These are phyloP conservation scores for Asterionellopsis glacialis DNA, from an alignment of 108 stramenopile species.

Conservation along the genomic window DNA sequence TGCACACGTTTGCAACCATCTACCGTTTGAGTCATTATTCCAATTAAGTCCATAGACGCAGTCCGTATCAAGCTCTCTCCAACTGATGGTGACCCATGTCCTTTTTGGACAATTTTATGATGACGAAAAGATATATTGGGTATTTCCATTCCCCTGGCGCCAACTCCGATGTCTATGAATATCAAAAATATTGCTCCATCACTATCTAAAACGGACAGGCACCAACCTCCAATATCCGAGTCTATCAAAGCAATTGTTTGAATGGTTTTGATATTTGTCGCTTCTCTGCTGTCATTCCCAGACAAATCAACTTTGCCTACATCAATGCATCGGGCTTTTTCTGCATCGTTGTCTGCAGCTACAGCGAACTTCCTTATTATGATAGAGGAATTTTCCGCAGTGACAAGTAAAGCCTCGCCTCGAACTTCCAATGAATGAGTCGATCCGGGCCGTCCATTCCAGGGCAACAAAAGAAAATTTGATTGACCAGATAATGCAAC, in stretches of 20 bases:
- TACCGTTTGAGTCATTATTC: slow-evolving; percentile 11
- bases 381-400: slow-evolving; percentile 39
- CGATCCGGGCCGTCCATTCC: background rate
- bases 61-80: background rate
- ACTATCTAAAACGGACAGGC: slow-evolving; percentile 39
- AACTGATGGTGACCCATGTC: background rate
- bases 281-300: slow-evolving; percentile 1
- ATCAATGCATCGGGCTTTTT: slow-evolving; percentile 23
- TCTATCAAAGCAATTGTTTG: slow-evolving; percentile 13
- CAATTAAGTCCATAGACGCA: slow-evolving; percentile 4
- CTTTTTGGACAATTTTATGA: background rate
- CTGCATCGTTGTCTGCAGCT: slow-evolving; percentile 37
- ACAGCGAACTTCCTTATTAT: slow-evolving; percentile 44
- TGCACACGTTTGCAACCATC: background rate
- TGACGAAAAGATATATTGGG: slow-evolving; percentile 2
- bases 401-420: slow-evolving; percentile 48
- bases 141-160: slow-evolving; percentile 19
- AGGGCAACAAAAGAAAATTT: background rate
- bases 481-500: background rate
- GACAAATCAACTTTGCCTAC: slow-evolving; percentile 21
- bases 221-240: slow-evolving; percentile 25
- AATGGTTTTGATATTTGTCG: background rate
- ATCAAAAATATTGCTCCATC: slow-evolving; percentile 33
- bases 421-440: slow-evolving; percentile 28
- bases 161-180: slow-evolving; percentile 26